Conservation (phyloP, 805 yeast species). For the Candida insectorum region DNA sequence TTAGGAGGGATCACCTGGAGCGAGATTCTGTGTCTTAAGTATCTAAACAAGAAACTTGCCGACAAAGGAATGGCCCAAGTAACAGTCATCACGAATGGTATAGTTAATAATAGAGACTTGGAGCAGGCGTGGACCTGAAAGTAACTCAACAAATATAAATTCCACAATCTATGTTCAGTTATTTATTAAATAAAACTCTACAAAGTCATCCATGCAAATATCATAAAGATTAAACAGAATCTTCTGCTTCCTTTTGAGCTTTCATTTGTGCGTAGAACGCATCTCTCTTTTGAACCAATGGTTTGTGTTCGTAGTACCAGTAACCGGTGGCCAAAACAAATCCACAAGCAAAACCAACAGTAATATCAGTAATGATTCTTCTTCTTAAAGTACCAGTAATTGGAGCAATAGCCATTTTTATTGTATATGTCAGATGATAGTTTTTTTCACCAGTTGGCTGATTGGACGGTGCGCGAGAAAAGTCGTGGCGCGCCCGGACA, state of each 20-base stretch:
- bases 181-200: no score
- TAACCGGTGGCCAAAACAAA: conserved; percentile 55
- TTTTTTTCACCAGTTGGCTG: not conserved
- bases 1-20: conserved; percentile 87
- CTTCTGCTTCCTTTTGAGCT: conserved; percentile 65
- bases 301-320: conserved; percentile 90
- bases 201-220: no score
- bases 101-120: conserved; percentile 39
- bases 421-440: conserved; percentile 1
- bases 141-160: no score
- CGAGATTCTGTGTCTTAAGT: conserved; percentile 71
- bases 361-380: conserved; percentile 75
- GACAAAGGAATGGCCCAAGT: conserved; percentile 25
- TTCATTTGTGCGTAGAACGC: conserved; percentile 78
- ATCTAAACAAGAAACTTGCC: conserved; percentile 47
- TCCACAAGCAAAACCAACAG: conserved; percentile 64
- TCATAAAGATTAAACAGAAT: conserved; percentile 23
- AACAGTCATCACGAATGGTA: conserved; percentile 42
- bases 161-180: no score
- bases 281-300: conserved; percentile 72
- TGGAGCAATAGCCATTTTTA: conserved; percentile 72
- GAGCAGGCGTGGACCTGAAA: no score
- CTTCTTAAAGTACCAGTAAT: conserved; percentile 80
- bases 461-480: no score
- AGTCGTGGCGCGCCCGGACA: conserved; percentile 1